Evolutionary conservation across 1,139 yeast genomes (phyloP), one percentile per base, ranked within the genome.

Genomic region (Zhuliangozyma blackwelliae): DNA sequence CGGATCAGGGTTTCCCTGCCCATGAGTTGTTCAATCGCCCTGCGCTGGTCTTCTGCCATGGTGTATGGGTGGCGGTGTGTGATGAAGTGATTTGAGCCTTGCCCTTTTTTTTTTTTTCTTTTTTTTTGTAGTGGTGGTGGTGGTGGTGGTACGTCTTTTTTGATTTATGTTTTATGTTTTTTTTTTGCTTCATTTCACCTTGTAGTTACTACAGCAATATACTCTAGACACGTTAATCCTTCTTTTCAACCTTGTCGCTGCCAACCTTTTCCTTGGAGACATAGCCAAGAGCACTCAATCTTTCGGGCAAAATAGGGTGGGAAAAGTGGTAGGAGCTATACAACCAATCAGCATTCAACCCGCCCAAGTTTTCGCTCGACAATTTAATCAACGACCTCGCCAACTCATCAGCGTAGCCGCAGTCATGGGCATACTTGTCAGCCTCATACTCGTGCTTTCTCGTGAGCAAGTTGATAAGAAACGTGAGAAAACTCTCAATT

Each of bases 401-500:
- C 57, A 92, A 75, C 37, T 80, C 82, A 27, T 74, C 70, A 7
- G 84, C 71, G 55, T 80, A 82, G 23, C 95, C 95, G 48, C 81
- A 75, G 36, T 72, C 67, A 41, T 76, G 79, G 9, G 97, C 97
- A 55, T 76, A 90, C 39, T 73, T 79, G 58, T 92, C 97, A 19
- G 98, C 98, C 63, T 92, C 89, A 54, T 82, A 92, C 65, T 92
- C 98, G 50, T 83, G 84, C 51, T 79, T 78, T 73, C 98, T 83
- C 10, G 90, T 78, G 40, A 87, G 58, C 40, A 81, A 65, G 57
- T 87, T 84, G 69, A 77, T 74, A 27, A 65, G 63, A 51, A 89
- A 88, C 43, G 79, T 77, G 55, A 83, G 59, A 20, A 77, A 58
- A 45, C 87, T 77, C 53, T 84, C 90, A 32, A 89, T 51, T 10